Conservation (phyloP, 176 grass and related monocot species). For the Zoysia pacifica region DNA sequence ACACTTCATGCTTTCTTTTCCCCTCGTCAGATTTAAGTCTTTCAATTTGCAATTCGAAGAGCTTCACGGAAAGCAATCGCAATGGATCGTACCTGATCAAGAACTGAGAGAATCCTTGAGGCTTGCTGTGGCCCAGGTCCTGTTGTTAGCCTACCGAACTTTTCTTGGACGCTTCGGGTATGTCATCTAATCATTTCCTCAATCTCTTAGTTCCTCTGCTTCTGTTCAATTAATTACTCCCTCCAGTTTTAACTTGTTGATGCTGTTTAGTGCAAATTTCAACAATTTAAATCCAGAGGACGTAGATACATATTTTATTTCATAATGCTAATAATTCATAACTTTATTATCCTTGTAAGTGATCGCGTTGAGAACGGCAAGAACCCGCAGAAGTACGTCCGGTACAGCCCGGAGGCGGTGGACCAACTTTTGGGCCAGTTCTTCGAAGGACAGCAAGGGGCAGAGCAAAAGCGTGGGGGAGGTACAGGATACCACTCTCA, state of each 20-base stretch:
- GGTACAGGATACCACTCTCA: too few relatives aligned
- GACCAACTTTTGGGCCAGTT: conserved; percentile 70
- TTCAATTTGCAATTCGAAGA: conserved; percentile 97
- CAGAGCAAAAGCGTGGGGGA: conserved; percentile 61
- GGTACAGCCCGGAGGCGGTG: conserved; percentile 67
- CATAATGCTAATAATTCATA: background rate
- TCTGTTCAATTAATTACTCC: too few relatives aligned
- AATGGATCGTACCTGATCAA: conserved; percentile 88
- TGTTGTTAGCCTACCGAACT: conserved; percentile 87
- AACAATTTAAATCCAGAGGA: too few relatives aligned
- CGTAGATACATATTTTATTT: background rate
- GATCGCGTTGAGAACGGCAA: conserved; percentile 69
- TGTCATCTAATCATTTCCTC: conserved; percentile 18
- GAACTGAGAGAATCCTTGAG: conserved; percentile 91
- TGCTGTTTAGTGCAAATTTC: too few relatives aligned
- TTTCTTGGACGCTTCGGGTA: conserved; percentile 93
- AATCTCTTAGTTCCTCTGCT: background rate
- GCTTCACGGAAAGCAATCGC: conserved; percentile 79
- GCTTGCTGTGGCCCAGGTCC: conserved; percentile 83
- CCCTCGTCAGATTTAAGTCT: conserved; percentile 69
- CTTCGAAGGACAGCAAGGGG: conserved; percentile 76
- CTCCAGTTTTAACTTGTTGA: too few relatives aligned
- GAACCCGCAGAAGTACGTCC: conserved; percentile 75
- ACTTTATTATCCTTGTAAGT: conserved; percentile 34
- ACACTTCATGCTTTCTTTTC: background rate